A percentile compares a stretch with the other conserved stretches of the same genome.
Conservation (phyloP, 2,329 filamentous ascomycete species). For the Colletotrichum sp. region DNA sequence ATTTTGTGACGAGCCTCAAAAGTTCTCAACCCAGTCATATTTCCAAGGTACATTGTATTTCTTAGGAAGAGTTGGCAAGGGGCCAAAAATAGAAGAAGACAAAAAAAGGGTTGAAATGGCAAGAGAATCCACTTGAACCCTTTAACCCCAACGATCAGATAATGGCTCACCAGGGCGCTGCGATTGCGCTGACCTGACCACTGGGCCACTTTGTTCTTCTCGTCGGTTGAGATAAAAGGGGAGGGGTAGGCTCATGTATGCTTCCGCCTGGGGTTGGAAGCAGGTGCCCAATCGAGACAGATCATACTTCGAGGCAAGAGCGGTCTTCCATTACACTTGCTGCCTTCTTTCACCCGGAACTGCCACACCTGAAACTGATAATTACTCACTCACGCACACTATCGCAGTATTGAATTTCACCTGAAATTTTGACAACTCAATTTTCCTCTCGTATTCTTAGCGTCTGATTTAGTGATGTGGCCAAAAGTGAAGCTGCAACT, state of each 20-base stretch:
- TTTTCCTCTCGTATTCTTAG: background rate
- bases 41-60: too few species aligned
- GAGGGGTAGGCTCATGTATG: background rate
- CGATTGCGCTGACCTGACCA: background rate
- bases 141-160: background rate
- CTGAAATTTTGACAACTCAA: background rate
- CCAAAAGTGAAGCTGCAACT: background rate
- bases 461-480: background rate
- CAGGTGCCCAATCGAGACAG: background rate
- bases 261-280: accelerated
- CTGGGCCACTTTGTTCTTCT: background rate
- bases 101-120: background rate
- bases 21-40: too few species aligned
- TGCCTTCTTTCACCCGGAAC: background rate
- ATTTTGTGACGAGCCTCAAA: too few species aligned
- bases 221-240: background rate
- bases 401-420: accelerated
- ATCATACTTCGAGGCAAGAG: background rate
- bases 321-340: background rate
- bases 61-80: too few species aligned
- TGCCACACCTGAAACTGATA: accelerated
- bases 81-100: too few species aligned
- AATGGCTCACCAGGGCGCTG: background rate
- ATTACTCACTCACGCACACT: background rate
- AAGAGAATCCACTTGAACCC: background rate